phyloP scores from a whole-genome alignment of 2,329 filamentous ascomycete genomes.

The Aspergillus sp. region DNA sequence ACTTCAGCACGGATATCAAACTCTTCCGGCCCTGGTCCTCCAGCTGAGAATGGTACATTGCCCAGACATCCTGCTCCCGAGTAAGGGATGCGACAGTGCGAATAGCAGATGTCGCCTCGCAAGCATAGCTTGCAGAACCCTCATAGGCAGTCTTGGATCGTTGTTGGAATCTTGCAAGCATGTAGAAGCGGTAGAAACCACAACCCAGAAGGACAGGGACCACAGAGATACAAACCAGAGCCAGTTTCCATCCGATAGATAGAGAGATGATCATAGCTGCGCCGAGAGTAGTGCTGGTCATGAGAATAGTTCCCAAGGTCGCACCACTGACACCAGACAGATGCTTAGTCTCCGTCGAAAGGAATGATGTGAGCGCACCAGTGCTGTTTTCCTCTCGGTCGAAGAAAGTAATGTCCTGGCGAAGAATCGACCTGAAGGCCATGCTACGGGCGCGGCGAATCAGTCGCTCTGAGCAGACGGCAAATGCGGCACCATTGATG shows the following conservation, averaged over 20 bases:
- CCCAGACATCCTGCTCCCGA: conserved; percentile 77
- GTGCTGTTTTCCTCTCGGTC: conserved; percentile 86
- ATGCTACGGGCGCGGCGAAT: conserved; percentile 79
- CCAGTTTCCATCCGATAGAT: conserved; percentile 84
- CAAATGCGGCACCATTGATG: conserved; percentile 72
- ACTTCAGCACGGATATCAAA: conserved; percentile 72
- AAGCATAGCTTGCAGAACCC: conserved; percentile 80
- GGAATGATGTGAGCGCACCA: conserved; percentile 82
- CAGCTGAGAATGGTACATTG: conserved; percentile 68
- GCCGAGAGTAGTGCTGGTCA: conserved; percentile 77
- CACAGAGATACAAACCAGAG: conserved; percentile 76
- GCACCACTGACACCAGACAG: conserved; percentile 84
- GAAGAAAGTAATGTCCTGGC: conserved; percentile 91
- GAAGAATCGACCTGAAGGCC: conserved; percentile 83
- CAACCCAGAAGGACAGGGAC: conserved; percentile 77
- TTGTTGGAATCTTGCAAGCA: conserved; percentile 75
- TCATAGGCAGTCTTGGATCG: conserved; percentile 80
- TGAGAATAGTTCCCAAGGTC: conserved; percentile 82
- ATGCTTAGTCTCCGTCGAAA: conserved; percentile 87
- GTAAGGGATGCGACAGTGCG: conserved; percentile 91
- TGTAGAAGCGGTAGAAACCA: conserved; percentile 85
- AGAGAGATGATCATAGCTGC: conserved; percentile 70
- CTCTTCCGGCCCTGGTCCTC: conserved; percentile 67
- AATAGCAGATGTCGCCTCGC: conserved; percentile 91
- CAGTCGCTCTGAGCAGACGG: conserved; percentile 81